phyloP scores from a whole-genome alignment of 2,329 filamentous ascomycete genomes.

The Cytospora chrysosperma region DNA sequence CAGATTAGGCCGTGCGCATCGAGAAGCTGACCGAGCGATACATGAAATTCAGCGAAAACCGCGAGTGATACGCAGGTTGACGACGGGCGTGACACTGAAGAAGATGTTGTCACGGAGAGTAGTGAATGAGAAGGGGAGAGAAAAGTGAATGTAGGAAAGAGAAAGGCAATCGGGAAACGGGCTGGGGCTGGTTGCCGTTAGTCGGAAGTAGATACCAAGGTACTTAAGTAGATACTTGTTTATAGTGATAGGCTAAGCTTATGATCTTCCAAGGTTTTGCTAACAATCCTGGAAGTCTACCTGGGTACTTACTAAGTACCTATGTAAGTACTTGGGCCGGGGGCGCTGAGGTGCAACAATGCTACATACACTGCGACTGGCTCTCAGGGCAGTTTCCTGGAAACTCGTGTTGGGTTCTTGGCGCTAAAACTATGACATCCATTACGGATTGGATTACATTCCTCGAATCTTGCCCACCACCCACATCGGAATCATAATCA shows the following conservation, averaged over 20 bases:
- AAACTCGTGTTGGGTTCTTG: background rate
- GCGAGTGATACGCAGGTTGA: background rate
- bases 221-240: background rate
- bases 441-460: background rate
- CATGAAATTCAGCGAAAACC: background rate
- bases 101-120: background rate
- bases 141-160: background rate
- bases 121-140: background rate
- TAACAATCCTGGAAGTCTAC: too few species aligned
- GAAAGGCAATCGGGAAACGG: slow-evolving; percentile 4
- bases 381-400: too few species aligned
- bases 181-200: background rate
- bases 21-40: background rate
- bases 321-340: too few species aligned
- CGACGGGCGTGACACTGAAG: background rate
- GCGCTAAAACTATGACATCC: background rate
- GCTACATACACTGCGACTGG: background rate
- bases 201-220: slow-evolving; percentile 5
- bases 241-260: too few species aligned
- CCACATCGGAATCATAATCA: too few species aligned
- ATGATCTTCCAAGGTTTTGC: too few species aligned
- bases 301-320: too few species aligned
- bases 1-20: background rate
- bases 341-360: background rate
- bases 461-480: too few species aligned